Base-by-base conservation (phyloP, 345 rosid species). In the Lepidium aucheri region DNA sequence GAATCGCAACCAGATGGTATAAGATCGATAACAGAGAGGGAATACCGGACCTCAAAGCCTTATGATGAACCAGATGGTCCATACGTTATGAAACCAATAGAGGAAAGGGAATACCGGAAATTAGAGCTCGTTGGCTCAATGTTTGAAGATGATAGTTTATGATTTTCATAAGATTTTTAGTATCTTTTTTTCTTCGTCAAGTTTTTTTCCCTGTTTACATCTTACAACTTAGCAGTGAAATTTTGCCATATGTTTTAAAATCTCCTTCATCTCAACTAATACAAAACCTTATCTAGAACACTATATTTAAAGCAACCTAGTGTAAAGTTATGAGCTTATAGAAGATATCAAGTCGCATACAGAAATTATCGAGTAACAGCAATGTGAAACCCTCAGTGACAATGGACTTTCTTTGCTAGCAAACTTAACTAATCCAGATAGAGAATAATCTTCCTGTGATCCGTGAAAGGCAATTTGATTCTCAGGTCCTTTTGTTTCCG, bases 401-500 rank as follows among this genome's bases (percentile, higher is more conserved):
- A 46, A 65, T 35, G 36, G 36, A 56, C 49, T 67, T 33, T 3
- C 38, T 35, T 61, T 22, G 4, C 36, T 41, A 70, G 63, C 47
- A 34, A 43, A 42, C 40, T 44, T 77, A 72, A 84, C 76, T 68
- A 72, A 28, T 85, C 89, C 16, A 91, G 77, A 76, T 87, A 81
- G 50, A 89, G 79, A 42, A 67, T 83, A 56, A 83, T 84, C 83
- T 33, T 79, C 69, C 36, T 78, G 77, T 84, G 89, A 82, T 24
- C 69, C 14, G 60, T 50, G 60, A 77, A 83, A 35, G 88, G 83
- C 52, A 89, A 62, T 34, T 54, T 86, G 62, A 89, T 60, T 68
- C 98, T 84, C 84, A 89, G 82, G 53, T 87, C 97, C 72, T 67
- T 87, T 76, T 76, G 85, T 79, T 87, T 93, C 12, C 89, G 86